phyloP scores from a whole-genome alignment of 1,284 basidiomycete genomes.

The Rhodotorula sp. region DNA sequence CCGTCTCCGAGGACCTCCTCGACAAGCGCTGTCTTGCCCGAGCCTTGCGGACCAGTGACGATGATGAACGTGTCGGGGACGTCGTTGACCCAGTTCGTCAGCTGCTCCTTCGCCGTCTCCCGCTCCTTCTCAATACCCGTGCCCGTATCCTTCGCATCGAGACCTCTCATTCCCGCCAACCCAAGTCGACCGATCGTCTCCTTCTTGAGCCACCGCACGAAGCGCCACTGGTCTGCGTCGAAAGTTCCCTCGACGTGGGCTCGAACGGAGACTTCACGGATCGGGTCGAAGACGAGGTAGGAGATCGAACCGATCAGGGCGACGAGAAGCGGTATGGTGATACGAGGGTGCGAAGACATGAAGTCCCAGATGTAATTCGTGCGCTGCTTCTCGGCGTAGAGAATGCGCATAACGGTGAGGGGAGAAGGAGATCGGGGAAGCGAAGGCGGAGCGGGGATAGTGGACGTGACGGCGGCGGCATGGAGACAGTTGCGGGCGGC shows the following conservation, averaged over 20 bases:
- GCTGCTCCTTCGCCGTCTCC: conserved; percentile 63
- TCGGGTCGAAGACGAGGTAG: conserved; percentile 88
- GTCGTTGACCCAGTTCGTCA: conserved; percentile 71
- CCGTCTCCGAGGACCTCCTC: conserved; percentile 51
- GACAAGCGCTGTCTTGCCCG: conserved; percentile 77
- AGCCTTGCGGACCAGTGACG: conserved; percentile 86
- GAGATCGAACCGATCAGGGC: conserved; percentile 85
- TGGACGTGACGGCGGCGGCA: conserved; percentile 56
- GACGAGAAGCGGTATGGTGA: conserved; percentile 77
- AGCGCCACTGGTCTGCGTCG: conserved; percentile 52
- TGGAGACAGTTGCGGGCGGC: conserved; percentile 83
- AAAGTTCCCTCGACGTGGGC: conserved; percentile 80
- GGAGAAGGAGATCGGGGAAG: conserved; percentile 31
- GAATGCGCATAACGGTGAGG: conserved; percentile 32
- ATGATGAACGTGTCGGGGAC: conserved; percentile 63
- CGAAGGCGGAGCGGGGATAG: conserved; percentile 14
- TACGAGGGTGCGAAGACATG: conserved; percentile 78
- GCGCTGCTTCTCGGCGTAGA: conserved; percentile 39
- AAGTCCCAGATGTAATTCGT: conserved; percentile 73
- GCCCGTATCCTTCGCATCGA: conserved; percentile 1
- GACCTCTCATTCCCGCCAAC: background rate
- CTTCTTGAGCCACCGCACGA: conserved; percentile 44
- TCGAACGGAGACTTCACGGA: conserved; percentile 79
- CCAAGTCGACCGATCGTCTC: conserved; percentile 43
- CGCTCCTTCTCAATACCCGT: conserved; percentile 42